Conservation (phyloP, 1,139 yeast genomes). For the Magnusiomyces fungicola region DNA sequence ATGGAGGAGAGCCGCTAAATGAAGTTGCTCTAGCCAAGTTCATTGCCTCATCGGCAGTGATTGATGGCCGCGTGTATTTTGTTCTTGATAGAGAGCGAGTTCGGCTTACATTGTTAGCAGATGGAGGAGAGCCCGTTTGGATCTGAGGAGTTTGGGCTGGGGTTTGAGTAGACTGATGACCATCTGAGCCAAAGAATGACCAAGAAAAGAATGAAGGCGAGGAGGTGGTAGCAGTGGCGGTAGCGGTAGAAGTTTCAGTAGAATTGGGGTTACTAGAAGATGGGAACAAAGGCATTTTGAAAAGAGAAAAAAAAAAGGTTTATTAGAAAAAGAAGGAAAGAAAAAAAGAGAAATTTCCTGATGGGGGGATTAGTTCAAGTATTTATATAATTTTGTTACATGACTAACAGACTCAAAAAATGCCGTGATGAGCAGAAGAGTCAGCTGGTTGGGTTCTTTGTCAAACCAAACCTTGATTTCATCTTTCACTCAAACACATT, state of each 20-base stretch:
- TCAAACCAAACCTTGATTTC: not conserved
- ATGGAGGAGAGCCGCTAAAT: too few relatives aligned
- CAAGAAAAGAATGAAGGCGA: constrained; percentile 1
- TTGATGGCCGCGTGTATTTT: constrained; percentile 10
- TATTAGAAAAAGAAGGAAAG: too few relatives aligned
- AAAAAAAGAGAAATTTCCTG: too few relatives aligned
- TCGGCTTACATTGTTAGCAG: constrained; percentile 6
- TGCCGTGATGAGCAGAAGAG: too few relatives aligned
- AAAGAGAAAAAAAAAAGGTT: too few relatives aligned
- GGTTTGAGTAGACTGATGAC: not conserved
- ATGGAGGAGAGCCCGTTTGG: not conserved
- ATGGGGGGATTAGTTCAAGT: too few relatives aligned
- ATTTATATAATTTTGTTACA: too few relatives aligned
- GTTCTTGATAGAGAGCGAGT: constrained; percentile 19
- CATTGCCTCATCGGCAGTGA: constrained; percentile 34
- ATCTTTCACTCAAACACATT: too few relatives aligned
- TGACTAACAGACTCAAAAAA: too few relatives aligned
- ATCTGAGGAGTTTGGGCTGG: not conserved
- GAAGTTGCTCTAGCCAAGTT: constrained; percentile 32
- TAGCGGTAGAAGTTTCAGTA: not conserved
- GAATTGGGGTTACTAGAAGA: not conserved
- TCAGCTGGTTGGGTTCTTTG: too few relatives aligned
- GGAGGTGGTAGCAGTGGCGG: not conserved
- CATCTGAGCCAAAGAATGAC: not conserved
- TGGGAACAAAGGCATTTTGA: too few relatives aligned